These are phyloP conservation scores for Hymenoscyphus repandus DNA, from an alignment of 2,329 filamentous ascomycete genomes.

Conservation along the genomic window DNA sequence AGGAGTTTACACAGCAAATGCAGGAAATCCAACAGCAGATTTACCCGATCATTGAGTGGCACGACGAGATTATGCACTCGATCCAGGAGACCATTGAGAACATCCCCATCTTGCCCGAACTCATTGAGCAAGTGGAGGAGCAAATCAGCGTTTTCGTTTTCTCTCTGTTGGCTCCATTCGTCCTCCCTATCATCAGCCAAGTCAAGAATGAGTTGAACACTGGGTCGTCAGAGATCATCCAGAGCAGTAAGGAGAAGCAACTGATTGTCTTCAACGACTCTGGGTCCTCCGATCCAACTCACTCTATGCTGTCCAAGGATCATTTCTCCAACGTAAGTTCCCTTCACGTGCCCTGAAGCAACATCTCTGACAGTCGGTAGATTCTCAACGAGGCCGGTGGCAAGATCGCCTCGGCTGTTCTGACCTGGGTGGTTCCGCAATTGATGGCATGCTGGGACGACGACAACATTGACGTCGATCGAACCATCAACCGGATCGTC, in stretches of 20 bases:
- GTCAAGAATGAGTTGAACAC: slow-evolving; percentile 82
- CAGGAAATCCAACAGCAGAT: slow-evolving; percentile 70
- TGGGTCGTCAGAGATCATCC: slow-evolving; percentile 81
- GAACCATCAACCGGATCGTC: slow-evolving; percentile 71
- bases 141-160: slow-evolving; percentile 88
- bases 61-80: slow-evolving; percentile 78
- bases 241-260: slow-evolving; percentile 78
- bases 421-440: slow-evolving; percentile 85
- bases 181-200: slow-evolving; percentile 80
- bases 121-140: slow-evolving; percentile 82
- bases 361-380: slow-evolving; percentile 29
- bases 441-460: slow-evolving; percentile 86
- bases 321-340: slow-evolving; percentile 57
- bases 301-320: slow-evolving; percentile 94
- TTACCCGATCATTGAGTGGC: slow-evolving; percentile 85
- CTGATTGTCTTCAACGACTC: slow-evolving; percentile 82
- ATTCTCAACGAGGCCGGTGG: slow-evolving; percentile 85
- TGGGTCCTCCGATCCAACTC: slow-evolving; percentile 72
- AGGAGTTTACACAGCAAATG: slow-evolving; percentile 77
- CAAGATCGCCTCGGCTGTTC: slow-evolving; percentile 69
- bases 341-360: background rate
- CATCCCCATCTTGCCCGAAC: slow-evolving; percentile 77
- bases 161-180: slow-evolving; percentile 81
- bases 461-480: slow-evolving; percentile 61
- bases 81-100: slow-evolving; percentile 76